Evolutionary conservation across 192 early-diverging fungal species (phyloP), one percentile per base, ranked within the genome.

Genomic region (Coemansia sp.): DNA sequence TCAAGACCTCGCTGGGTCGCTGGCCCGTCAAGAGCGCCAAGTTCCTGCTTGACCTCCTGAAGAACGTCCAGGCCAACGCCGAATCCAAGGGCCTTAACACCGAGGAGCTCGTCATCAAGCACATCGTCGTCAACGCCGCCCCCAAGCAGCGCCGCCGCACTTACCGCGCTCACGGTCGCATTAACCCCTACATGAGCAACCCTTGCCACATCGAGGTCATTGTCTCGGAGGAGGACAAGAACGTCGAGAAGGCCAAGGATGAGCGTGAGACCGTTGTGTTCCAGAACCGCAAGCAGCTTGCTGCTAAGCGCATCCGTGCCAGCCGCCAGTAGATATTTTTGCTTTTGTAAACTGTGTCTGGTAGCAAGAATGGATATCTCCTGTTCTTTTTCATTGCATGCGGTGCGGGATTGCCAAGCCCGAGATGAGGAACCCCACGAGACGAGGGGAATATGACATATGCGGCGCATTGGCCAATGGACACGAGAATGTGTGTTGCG

Each of bases 101-200:
- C 62, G 93, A 97, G 62, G 87, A 91, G 75, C 86, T 95, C 63
- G 87, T 92, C 64, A 86, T 99, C 77, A 89, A 90, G 86, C 91
- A 95, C 91, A 92, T 98, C 69, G 88, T 94, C 86, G 95, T 99
- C 84, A 97, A 99, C 89, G 92, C 94, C 80, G 96, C 96, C 69
- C 93, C 93, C 76, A 95, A 95, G 86, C 92, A 94, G 83, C 93
- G 96, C 70, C 91, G 96, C 75, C 86, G 96, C 77, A 97, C 94
- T 37, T 97, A 91, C 92, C 93, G 96, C 88, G 96, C 95, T 73
- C 96, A 99, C 88, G 96, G 96, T 89, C 90, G 94, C 76, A 94
- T 94, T 80, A 91, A 91, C 86, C 81, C 94, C 66, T 98, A 94
- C 93, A 91, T 93, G 93, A 87, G 85, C 83, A 88, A 88, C 85